phyloP scores from a whole-genome alignment of 306 rosid species.

The Abrus pulchellus region DNA sequence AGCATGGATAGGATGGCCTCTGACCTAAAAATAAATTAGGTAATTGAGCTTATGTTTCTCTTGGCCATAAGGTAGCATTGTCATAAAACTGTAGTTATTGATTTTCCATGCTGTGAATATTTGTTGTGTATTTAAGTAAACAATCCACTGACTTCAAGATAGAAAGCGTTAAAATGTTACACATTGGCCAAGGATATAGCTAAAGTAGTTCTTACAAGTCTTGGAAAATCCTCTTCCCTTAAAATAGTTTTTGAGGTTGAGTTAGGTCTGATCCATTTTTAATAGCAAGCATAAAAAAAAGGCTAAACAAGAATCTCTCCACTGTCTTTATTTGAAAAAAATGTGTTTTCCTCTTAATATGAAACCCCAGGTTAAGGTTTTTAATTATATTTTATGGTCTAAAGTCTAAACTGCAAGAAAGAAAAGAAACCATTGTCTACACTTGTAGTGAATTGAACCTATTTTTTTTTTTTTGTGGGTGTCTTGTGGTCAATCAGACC shows the following conservation, averaged over 20 bases:
- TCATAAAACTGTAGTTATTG: slow-evolving; percentile 12
- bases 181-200: no score
- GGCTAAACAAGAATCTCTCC: no score
- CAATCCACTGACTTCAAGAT: slow-evolving; percentile 11
- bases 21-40: slow-evolving; percentile 28
- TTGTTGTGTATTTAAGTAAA: slow-evolving; percentile 30
- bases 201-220: no score
- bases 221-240: no score
- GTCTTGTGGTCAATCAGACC: background rate
- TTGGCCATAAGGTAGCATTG: slow-evolving; percentile 28
- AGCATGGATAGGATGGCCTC: slow-evolving; percentile 24
- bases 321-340: background rate
- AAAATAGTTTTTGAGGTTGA: no score
- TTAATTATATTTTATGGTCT: background rate
- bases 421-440: slow-evolving; percentile 3
- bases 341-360: background rate
- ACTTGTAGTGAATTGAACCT: background rate
- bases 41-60: slow-evolving; percentile 45
- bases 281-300: no score
- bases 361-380: slow-evolving; percentile 4
- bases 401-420: slow-evolving; percentile 18
- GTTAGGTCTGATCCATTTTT: no score
- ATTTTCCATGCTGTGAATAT: slow-evolving; percentile 39
- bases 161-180: background rate
- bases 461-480: background rate